phyloP scores from a whole-genome alignment of 1,284 basidiomycete genomes.

The Thecaphora thlaspeos region DNA sequence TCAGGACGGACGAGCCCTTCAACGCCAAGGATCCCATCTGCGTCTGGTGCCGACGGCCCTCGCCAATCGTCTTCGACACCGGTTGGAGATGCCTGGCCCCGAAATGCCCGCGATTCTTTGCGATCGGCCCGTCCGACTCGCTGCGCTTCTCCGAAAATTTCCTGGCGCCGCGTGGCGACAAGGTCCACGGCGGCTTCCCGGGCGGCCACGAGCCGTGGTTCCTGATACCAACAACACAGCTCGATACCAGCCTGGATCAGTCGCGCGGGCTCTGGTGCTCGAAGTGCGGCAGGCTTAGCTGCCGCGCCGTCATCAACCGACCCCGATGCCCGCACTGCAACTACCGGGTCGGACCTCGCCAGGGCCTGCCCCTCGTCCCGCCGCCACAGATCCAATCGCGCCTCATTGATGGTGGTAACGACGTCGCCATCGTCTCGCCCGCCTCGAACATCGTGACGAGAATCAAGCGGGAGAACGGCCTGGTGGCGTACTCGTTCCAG shows the following conservation, averaged over 20 bases:
- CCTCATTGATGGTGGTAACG: not conserved
- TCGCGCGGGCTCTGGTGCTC: constrained; percentile 21
- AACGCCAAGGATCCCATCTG: constrained; percentile 3
- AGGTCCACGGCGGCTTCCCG: constrained; percentile 11
- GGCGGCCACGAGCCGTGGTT: constrained; percentile 9
- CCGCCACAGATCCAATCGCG: constrained; percentile 5
- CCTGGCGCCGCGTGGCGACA: constrained; percentile 4
- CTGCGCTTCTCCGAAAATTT: constrained; percentile 9
- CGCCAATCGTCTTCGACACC: constrained; percentile 14
- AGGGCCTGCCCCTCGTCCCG: constrained; percentile 7
- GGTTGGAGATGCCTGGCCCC: constrained; percentile 33
- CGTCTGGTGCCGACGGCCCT: constrained; percentile 4
- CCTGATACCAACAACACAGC: constrained; percentile 8
- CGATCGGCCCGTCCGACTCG: not conserved
- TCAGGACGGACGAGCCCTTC: not conserved
- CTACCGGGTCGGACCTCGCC: constrained; percentile 5
- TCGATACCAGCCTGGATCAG: constrained; percentile 13
- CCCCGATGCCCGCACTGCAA: constrained; percentile 24
- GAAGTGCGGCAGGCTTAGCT: constrained; percentile 27
- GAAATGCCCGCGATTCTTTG: constrained; percentile 22
- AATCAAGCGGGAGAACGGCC: constrained; percentile 1
- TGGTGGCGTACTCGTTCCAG: constrained; percentile 14
- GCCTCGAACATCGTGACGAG: constrained; percentile 7
- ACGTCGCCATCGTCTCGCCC: constrained; percentile 17
- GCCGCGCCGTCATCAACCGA: constrained; percentile 17